Percentiles rank a stretch among this genome's conserved stretches.
Evolutionary conservation across 2,329 filamentous ascomycete species (phyloP).

Genomic region (Teratosphaeria pseudoeucalypti): DNA sequence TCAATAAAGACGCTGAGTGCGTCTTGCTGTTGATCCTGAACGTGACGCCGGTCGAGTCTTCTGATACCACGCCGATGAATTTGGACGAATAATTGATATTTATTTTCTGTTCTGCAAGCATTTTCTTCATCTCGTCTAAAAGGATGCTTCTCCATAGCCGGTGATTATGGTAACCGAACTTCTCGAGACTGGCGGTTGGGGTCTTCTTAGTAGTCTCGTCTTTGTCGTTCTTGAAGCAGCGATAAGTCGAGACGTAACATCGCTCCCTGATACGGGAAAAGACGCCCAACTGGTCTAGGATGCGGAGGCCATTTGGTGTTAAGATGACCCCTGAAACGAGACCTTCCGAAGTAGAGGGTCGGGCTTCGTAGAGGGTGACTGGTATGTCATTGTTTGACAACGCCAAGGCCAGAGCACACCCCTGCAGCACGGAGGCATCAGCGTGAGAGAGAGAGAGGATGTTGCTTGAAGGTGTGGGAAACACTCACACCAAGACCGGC

Average conservation of each 20-base stretch:
- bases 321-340: slow-evolving; percentile 38
- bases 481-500: not conserved
- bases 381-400: slow-evolving; percentile 11
- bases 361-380: slow-evolving; percentile 14
- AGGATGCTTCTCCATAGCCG: slow-evolving; percentile 43
- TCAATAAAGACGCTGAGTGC: slow-evolving; percentile 10
- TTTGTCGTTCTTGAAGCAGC: slow-evolving; percentile 36
- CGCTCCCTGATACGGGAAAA: slow-evolving; percentile 36
- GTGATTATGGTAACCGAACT: slow-evolving; percentile 38
- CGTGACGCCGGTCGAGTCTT: slow-evolving; percentile 1
- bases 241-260: slow-evolving; percentile 42
- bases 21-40: slow-evolving; percentile 12
- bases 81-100: slow-evolving; percentile 39
- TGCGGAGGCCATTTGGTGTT: slow-evolving; percentile 47
- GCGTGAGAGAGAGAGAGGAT: not conserved
- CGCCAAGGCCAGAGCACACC: slow-evolving; percentile 15
- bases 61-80: slow-evolving; percentile 31
- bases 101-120: slow-evolving; percentile 33
- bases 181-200: slow-evolving; percentile 21
- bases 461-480: not conserved
- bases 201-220: slow-evolving; percentile 13
- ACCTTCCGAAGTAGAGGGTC: slow-evolving; percentile 4
- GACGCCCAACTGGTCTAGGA: slow-evolving; percentile 42
- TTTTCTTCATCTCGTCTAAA: slow-evolving; percentile 38
- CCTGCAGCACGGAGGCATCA: slow-evolving; percentile 4